A percentile compares a stretch with the other conserved stretches of the same genome.
These are phyloP conservation scores for Drechslera avenae DNA, from an alignment of 2,329 filamentous ascomycete species.

Conservation along the genomic window DNA sequence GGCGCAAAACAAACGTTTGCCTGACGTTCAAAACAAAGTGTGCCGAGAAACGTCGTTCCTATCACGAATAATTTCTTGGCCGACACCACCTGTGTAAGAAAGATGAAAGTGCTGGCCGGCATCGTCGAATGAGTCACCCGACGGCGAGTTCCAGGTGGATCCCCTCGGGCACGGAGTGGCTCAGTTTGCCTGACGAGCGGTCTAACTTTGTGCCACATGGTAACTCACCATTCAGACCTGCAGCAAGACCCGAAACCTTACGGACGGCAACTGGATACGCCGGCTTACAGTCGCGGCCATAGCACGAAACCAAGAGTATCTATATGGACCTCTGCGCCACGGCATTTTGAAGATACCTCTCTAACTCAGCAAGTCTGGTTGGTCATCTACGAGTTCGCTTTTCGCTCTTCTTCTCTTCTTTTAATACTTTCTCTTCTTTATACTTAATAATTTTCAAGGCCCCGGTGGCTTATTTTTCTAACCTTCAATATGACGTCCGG, in stretches of 20 bases:
- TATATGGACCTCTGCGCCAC: constrained; percentile 31
- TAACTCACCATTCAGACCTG: constrained; percentile 5
- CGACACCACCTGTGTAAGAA: constrained; percentile 31
- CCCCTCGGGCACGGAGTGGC: neutral
- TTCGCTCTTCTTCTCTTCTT: constrained; percentile 13
- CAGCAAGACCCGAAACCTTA: constrained; percentile 13
- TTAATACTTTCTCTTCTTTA: constrained; percentile 24
- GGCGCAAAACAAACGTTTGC: constrained; percentile 34
- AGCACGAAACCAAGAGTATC: constrained; percentile 17
- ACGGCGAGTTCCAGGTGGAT: neutral
- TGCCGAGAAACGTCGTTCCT: constrained; percentile 28
- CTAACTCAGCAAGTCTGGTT: constrained; percentile 41
- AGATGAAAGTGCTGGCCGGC: constrained; percentile 15
- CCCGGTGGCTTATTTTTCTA: constrained; percentile 38
- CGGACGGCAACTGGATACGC: constrained; percentile 9
- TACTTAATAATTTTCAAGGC: constrained; percentile 27
- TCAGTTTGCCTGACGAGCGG: constrained; percentile 12
- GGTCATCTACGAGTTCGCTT: constrained; percentile 22
- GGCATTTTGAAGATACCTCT: constrained; percentile 11
- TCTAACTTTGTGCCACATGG: constrained; percentile 2
- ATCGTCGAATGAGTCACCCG: constrained; percentile 12
- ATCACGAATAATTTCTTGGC: constrained; percentile 28
- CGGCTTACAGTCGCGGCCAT: constrained; percentile 9
- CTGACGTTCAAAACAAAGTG: constrained; percentile 35
- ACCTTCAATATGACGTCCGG: constrained; percentile 42